Percentiles rank a stretch among this genome's conserved stretches.
These are phyloP conservation scores for Heterobasidion occidentale DNA, from an alignment of 1,284 basidiomycete species.

Conservation along the genomic window DNA sequence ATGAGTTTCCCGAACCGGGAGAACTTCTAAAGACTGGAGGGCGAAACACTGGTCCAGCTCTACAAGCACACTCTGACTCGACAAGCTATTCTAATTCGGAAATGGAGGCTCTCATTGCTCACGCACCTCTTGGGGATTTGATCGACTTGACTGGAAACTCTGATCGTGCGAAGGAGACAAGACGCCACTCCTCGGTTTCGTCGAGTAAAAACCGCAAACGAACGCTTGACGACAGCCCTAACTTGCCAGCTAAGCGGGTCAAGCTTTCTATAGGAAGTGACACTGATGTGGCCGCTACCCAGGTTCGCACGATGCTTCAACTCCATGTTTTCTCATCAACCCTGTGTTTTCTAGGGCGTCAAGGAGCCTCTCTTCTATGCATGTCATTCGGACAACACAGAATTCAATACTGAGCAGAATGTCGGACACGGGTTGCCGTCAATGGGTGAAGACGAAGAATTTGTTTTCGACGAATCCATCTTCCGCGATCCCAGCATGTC, in stretches of 20 bases:
- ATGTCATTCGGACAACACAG: background rate
- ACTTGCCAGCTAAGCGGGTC: background rate
- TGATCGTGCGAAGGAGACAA: background rate
- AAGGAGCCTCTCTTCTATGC: slow-evolving; percentile 1
- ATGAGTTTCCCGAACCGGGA: slow-evolving; percentile 32
- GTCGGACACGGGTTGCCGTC: too few species aligned
- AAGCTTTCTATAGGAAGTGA: background rate
- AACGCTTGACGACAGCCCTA: background rate
- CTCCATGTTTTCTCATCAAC: background rate
- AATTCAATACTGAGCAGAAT: background rate
- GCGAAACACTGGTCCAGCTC: background rate
- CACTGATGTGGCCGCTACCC: background rate
- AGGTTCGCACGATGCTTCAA: background rate
- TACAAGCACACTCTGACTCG: slow-evolving; percentile 7
- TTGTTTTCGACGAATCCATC: slow-evolving; percentile 24
- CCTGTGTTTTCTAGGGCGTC: background rate
- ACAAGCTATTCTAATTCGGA: slow-evolving; percentile 31
- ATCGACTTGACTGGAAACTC: slow-evolving; percentile 1
- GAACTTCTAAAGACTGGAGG: slow-evolving; percentile 17
- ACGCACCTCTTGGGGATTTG: slow-evolving; percentile 12
- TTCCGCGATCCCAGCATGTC: slow-evolving; percentile 16
- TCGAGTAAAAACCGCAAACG: background rate
- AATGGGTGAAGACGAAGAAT: slow-evolving; percentile 19
- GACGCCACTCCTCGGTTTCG: background rate
- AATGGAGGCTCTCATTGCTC: slow-evolving; percentile 26